Evolutionary conservation across 345 rosid genomes (phyloP).

Genomic region (Mangifera indica): DNA sequence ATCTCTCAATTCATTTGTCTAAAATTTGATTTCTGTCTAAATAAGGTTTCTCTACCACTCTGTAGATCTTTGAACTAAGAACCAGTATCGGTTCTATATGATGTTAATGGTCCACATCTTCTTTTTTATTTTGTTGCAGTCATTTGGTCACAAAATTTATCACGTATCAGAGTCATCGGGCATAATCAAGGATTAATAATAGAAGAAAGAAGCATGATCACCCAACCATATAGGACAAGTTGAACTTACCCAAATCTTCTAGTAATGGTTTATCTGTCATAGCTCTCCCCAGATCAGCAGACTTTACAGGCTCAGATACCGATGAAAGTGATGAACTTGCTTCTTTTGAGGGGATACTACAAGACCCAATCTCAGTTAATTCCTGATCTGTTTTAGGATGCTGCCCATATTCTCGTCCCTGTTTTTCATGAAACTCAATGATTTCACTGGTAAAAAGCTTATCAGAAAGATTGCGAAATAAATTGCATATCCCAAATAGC

Average conservation of each 20-base stretch:
- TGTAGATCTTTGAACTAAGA: neutral
- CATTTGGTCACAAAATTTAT: too few species aligned
- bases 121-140: too few species aligned
- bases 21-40: neutral
- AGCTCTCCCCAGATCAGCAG: slow-evolving; percentile 20
- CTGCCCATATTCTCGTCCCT: slow-evolving; percentile 30
- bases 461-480: slow-evolving; percentile 87
- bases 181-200: neutral
- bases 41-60: neutral
- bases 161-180: neutral
- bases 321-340: slow-evolving; percentile 13
- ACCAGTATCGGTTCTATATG: too few species aligned
- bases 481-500: slow-evolving; percentile 89
- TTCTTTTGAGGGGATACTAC: slow-evolving; percentile 21
- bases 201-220: neutral
- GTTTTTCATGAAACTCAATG: slow-evolving; percentile 50
- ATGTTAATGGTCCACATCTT: too few species aligned
- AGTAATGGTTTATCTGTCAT: slow-evolving; percentile 37
- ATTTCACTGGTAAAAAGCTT: slow-evolving; percentile 86
- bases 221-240: neutral
- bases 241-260: slow-evolving; percentile 60
- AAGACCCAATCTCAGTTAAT: slow-evolving; percentile 25
- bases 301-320: slow-evolving; percentile 15
- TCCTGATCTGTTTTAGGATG: slow-evolving; percentile 23
- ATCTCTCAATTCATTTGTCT: neutral